Base-by-base conservation (phyloP, 177 flowering plant species). In the Tripterygium wilfordii region DNA sequence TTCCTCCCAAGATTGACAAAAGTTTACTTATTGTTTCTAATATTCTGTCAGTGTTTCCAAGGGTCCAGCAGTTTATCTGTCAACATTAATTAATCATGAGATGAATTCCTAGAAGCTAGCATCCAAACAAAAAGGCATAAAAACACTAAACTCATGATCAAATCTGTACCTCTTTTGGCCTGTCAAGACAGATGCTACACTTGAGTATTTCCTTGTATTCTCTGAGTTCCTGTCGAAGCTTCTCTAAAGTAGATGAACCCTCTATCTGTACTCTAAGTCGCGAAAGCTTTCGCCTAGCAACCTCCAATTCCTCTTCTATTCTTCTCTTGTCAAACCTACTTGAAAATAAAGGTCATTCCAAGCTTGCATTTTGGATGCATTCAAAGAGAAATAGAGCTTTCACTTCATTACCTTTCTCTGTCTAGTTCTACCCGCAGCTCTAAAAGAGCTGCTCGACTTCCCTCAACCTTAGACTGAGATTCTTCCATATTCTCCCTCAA, bases 131-230 rank as follows among this genome's bases (percentile, higher is more conserved):
- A n/a, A n/a, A n/a, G n/a, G n/a, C n/a, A n/a, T n/a, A n/a, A n/a
- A n/a, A n/a, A n/a, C n/a, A n/a, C n/a, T n/a, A n/a, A n/a, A n/a
- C n/a, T n/a, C n/a, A n/a, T n/a, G n/a, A n/a, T n/a, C n/a, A n/a
- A n/a, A n/a, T n/a, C n/a, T n/a, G n/a, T 77, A 94, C 99, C 99
- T 94, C 94, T 60, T 94, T 94, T 15, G 82, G 79, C 57, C 87
- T 76, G 29, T 90, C 97, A 64, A 48, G 80, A 78, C 99, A 94
- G 51, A 83, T 66, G 45, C 75, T 71, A 65, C 99, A 94, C 70
- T 87, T 90, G 7, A 94, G 71, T 49, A 94, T 80, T 48, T 85
- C 96, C 63, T 58, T 71, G 71, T 85, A 94, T 52, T 82, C 96
- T 37, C 54, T 58, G 15, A 85, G 79, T 71, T 90, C 97, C 51